A percentile compares a stretch with the other conserved stretches of the same genome.
Conservation (phyloP, 1,284 basidiomycete species). For the Tylopilus orsonianus region DNA sequence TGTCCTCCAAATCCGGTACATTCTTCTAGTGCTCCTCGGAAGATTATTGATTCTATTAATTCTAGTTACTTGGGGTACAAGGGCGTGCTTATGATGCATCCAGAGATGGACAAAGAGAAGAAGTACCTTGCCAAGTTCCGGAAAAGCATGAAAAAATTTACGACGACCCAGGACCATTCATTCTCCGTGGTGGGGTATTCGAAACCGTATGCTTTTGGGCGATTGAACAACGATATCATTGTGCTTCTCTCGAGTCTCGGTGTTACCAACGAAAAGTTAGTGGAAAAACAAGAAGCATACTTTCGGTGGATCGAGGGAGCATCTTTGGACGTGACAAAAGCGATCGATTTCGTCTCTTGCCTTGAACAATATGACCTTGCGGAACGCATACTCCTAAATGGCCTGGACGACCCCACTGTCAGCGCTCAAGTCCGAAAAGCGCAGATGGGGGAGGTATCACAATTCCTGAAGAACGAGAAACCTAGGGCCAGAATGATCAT, state of each 20-base stretch:
- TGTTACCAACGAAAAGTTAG: constrained; percentile 50
- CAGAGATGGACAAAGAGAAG: constrained; percentile 46
- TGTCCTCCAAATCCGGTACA: constrained; percentile 61
- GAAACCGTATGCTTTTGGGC: constrained; percentile 58
- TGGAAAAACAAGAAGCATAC: constrained; percentile 56
- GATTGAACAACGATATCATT: constrained; percentile 67
- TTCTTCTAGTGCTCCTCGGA: background rate
- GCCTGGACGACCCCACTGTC: constrained; percentile 47
- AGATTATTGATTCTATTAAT: background rate
- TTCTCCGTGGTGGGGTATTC: constrained; percentile 67
- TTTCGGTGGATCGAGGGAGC: constrained; percentile 55
- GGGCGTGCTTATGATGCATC: constrained; percentile 66
- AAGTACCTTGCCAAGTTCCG: constrained; percentile 54
- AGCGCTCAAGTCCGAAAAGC: constrained; percentile 39
- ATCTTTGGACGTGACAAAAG: constrained; percentile 43
- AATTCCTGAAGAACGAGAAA: constrained; percentile 55
- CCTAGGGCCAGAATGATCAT: constrained; percentile 57
- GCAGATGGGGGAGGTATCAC: constrained; percentile 51
- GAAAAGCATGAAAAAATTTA: constrained; percentile 68
- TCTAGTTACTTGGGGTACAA: constrained; percentile 60
- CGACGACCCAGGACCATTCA: constrained; percentile 49
- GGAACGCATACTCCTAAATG: constrained; percentile 53
- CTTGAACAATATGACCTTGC: constrained; percentile 47
- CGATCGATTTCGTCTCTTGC: constrained; percentile 55
- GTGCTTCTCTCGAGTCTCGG: constrained; percentile 63